Evolutionary conservation across 1,139 yeast genomes (phyloP), one percentile per base, ranked within the genome.

Genomic region (Taiozyma sp.): DNA sequence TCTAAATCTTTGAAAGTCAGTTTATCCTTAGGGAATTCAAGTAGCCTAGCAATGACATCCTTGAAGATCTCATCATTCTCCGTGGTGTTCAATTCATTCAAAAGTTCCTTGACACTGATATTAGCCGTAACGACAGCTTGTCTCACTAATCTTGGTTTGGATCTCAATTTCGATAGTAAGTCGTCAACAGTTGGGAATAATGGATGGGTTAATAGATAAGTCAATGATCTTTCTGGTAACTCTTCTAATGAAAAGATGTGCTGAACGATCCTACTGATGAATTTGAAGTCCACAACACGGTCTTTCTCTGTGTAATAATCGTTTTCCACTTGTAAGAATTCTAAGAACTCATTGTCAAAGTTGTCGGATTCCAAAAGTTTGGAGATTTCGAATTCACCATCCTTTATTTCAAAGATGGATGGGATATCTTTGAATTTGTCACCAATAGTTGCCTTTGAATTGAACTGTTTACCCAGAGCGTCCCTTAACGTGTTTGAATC

Each of bases 131-230:
- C 87, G 48, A 90, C 78, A 1, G 96, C 93, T 65, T 87, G 96
- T 67, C 90, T 82, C 65, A 87, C 76, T 53, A 91, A 74, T 50
- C 87, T 78, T 41, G 87, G 82, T 55, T 79, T 75, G 3, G 70
- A 57, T 52, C 71, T 70, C 41, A 90, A 74, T 46, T 77, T 73
- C 9, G 69, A 59, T 47, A 88, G 67, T 46, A 92, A 68, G 1
- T 83, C 84, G 2, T 71, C 70, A 8, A 88, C 74, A 5, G 74
- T 70, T 10, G 97, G 97, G 68, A 86, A 90, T 36, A 89, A 70
- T 27, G 97, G 97, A 69, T 90, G 96, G 3, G 96, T 88, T 55
- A 92, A 74, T 43, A 91, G 73, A 65, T 89, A 92, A 7, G 87
- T 79, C 51, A 89, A 68, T 2, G 91, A 75, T 46, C 71, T 71